A percentile compares a stretch with the other conserved stretches of the same genome.
Evolutionary conservation across 257 asterid genomes (phyloP).

Genomic region (Leptodermis oblonga): DNA sequence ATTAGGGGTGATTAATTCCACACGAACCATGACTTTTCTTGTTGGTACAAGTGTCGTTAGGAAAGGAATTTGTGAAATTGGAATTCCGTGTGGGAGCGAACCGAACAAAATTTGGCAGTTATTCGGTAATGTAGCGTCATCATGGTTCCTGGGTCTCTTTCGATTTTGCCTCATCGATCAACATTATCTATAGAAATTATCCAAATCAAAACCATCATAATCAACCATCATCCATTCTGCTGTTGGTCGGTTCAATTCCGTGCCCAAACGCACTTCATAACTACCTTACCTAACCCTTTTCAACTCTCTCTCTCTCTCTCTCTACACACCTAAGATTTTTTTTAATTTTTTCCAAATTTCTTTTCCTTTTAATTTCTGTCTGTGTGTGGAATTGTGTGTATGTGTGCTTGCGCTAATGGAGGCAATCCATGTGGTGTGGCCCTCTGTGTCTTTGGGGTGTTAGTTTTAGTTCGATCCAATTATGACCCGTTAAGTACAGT

Average conservation of each 20-base stretch:
- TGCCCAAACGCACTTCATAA: slow-evolving; percentile 37
- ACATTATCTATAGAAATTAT: not conserved
- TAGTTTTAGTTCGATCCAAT: too few relatives aligned
- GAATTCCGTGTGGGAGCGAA: not conserved
- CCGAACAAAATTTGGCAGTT: not conserved
- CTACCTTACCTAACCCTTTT: slow-evolving; percentile 50
- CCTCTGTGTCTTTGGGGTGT: not conserved
- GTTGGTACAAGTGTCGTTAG: too few relatives aligned
- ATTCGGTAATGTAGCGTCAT: too few relatives aligned
- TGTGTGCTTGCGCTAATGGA: slow-evolving; percentile 22
- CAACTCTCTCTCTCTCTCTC: too few relatives aligned
- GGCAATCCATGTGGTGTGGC: slow-evolving; percentile 33
- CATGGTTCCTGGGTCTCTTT: too few relatives aligned
- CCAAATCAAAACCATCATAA: slow-evolving; percentile 6
- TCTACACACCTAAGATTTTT: not conserved
- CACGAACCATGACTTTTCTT: too few relatives aligned
- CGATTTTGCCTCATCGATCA: not conserved
- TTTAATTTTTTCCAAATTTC: too few relatives aligned
- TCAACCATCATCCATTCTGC: not conserved
- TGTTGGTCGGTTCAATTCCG: slow-evolving; percentile 4
- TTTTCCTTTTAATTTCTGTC: not conserved
- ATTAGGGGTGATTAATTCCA: too few relatives aligned
- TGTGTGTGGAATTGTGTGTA: slow-evolving; percentile 18
- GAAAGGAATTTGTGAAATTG: too few relatives aligned
- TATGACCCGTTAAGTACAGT: too few relatives aligned